Percentiles rank a stretch among this genome's conserved stretches.
Evolutionary conservation across 208 protist genomes (phyloP).

Genomic region (Crithidia thermophila): DNA sequence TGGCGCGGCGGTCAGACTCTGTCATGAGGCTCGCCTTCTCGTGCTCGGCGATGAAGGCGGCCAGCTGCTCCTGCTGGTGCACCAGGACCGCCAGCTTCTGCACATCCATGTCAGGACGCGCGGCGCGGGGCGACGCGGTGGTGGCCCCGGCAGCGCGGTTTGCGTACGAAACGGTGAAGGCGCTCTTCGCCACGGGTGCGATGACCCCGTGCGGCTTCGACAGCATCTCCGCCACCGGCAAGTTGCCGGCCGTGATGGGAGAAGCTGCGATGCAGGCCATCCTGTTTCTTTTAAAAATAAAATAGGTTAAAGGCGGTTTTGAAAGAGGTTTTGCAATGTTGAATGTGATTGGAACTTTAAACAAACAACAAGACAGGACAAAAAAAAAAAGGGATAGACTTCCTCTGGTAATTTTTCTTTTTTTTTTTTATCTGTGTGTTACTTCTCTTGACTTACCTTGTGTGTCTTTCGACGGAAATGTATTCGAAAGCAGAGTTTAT

Average conservation of each 20-base stretch:
- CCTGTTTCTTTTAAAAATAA: neutral
- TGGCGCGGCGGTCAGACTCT: slow-evolving; percentile 35
- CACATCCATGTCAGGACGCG: slow-evolving; percentile 38
- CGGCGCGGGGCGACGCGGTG: neutral
- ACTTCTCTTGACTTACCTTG: neutral
- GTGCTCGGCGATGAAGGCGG: slow-evolving; percentile 44
- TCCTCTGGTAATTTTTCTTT: neutral
- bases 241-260: neutral
- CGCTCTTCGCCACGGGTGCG: slow-evolving; percentile 15
- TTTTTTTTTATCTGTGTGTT: neutral
- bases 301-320: neutral
- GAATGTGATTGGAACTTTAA: too few relatives aligned
- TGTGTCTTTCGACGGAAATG: too few relatives aligned
- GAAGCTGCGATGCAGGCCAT: slow-evolving; percentile 17
- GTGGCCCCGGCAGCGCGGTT: slow-evolving; percentile 29
- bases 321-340: neutral
- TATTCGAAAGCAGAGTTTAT: neutral
- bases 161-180: slow-evolving; percentile 56
- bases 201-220: slow-evolving; percentile 1
- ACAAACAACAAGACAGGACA: too few relatives aligned
- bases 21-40: slow-evolving; percentile 32
- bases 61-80: slow-evolving; percentile 35
- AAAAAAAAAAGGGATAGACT: too few relatives aligned
- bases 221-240: slow-evolving; percentile 1
- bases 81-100: slow-evolving; percentile 35